A percentile compares a stretch with the other conserved stretches of the same genome.
Conservation (phyloP, 2,329 filamentous ascomycete genomes). For the Elsinoe fawcettii region DNA sequence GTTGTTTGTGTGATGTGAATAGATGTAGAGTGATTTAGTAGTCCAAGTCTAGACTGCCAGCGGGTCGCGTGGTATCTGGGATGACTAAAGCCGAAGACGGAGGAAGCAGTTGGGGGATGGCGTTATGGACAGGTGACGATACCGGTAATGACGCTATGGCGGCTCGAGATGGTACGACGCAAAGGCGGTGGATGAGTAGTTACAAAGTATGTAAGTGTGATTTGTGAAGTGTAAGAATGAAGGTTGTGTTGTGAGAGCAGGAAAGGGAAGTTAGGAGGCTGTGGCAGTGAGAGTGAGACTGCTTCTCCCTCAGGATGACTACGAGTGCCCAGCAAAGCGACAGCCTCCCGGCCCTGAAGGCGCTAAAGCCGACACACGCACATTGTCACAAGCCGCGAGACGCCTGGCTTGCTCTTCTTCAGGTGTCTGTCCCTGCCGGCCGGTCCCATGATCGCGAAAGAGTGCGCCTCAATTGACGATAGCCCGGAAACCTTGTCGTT, state of each 20-base stretch:
- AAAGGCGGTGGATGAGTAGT: neutral
- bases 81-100: slow-evolving; percentile 14
- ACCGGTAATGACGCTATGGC: slow-evolving; percentile 12
- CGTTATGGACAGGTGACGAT: slow-evolving; percentile 14
- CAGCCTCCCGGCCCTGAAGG: slow-evolving; percentile 2
- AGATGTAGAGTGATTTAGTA: neutral
- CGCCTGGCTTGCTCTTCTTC: no score
- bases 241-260: neutral
- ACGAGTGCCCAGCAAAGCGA: neutral
- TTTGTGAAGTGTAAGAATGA: neutral
- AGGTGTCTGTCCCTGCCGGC: neutral
- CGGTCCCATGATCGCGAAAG: neutral
- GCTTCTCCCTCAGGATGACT: neutral
- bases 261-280: slow-evolving; percentile 7
- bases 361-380: slow-evolving; percentile 3
- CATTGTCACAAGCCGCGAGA: neutral
- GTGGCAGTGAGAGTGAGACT: slow-evolving; percentile 5
- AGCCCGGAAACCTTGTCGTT: neutral
- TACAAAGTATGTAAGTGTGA: neutral
- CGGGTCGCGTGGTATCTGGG: slow-evolving; percentile 13
- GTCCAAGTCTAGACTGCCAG: neutral
- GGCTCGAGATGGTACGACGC: neutral
- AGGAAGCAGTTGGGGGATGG: slow-evolving; percentile 12
- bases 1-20: neutral
- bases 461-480: neutral